Base-by-base conservation (phyloP, 2,329 filamentous ascomycete species). In the Colletotrichum sp. region DNA sequence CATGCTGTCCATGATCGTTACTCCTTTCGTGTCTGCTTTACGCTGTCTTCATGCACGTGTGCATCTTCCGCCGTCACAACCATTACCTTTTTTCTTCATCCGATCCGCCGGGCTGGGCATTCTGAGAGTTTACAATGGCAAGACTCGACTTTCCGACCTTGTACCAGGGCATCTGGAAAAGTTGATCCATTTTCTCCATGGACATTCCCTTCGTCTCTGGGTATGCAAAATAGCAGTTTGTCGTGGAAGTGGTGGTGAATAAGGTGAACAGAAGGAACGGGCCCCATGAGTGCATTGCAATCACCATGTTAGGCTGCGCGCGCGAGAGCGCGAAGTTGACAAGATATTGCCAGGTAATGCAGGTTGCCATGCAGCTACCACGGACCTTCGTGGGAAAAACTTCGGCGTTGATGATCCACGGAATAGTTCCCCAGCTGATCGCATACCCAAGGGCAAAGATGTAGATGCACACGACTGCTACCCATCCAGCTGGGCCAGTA, bases 211-310 rank as follows among this genome's bases (percentile, higher is more conserved):
- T 79, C 0, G 84, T 86, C 78, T 86, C 85, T 0, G 84, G 81
- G 57, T 86, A 86, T 77, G 85, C 85, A 74, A 86, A 84, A 73
- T 85, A 87, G 0, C 85, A 83, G 36, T 66, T 52, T 2, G 28
- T n/a, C 25, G 63, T 66, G 25, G 28, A 28, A 16, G 22, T 48
- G 5, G 28, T 25, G 15, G 63, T 66, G 36, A 48, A 25, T 16
- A 8, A n/a, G 12, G 63, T 27, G 22, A 66, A 66, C 11, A 66
- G 36, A 28, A 22, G 28, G 19, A 66, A 66, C 11, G 36, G 63
- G 8, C 34, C 63, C 63, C 60, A 64, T 11, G 63, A 66, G 22
- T 66, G 63, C 34, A 66, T 66, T 9, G 63, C 36, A 48, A 66
- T 25, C n/a, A 66, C 63, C 63, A 66, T 66, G 25, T 66, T 66